These are phyloP conservation scores for Fusarium sambucinum DNA, from an alignment of 2,329 filamentous ascomycete species.

Conservation along the genomic window DNA sequence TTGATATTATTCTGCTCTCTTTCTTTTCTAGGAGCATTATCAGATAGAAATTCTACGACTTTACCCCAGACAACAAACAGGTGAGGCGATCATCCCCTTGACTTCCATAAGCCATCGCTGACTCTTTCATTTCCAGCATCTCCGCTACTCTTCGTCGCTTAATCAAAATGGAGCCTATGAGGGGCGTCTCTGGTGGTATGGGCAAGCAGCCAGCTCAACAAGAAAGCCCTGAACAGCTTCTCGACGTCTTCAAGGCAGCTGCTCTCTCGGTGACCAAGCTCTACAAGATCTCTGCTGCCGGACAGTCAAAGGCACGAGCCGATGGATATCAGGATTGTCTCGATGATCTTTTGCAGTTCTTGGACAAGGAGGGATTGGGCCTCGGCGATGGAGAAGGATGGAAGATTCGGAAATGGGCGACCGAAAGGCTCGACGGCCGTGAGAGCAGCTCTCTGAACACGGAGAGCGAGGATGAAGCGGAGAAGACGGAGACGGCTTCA, in stretches of 20 bases:
- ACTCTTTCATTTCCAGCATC: conserved; percentile 20
- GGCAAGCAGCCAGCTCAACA: conserved; percentile 51
- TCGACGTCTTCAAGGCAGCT: conserved; percentile 91
- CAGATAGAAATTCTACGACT: neutral
- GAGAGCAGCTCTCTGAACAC: conserved; percentile 65
- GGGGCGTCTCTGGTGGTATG: conserved; percentile 46
- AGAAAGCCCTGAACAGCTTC: conserved; percentile 72
- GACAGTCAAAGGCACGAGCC: conserved; percentile 78
- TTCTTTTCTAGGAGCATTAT: neutral
- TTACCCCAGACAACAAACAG: neutral
- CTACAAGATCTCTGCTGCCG: conserved; percentile 88
- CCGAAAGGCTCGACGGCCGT: conserved; percentile 75
- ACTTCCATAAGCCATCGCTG: conserved; percentile 21
- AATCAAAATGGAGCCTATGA: conserved; percentile 51
- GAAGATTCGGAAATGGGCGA: conserved; percentile 72
- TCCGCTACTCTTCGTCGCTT: conserved; percentile 10
- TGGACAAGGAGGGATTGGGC: conserved; percentile 85
- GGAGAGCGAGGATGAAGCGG: conserved; percentile 77
- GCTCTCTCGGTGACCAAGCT: conserved; percentile 95
- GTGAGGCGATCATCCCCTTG: conserved; percentile 32
- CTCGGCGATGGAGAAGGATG: conserved; percentile 82
- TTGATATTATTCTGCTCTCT: neutral
- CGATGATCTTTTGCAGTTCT: conserved; percentile 86
- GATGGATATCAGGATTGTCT: conserved; percentile 95
- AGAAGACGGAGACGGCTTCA: conserved; percentile 70